Conservation (phyloP, 495 filamentous ascomycete genomes). For the Aspergillus affinis region DNA sequence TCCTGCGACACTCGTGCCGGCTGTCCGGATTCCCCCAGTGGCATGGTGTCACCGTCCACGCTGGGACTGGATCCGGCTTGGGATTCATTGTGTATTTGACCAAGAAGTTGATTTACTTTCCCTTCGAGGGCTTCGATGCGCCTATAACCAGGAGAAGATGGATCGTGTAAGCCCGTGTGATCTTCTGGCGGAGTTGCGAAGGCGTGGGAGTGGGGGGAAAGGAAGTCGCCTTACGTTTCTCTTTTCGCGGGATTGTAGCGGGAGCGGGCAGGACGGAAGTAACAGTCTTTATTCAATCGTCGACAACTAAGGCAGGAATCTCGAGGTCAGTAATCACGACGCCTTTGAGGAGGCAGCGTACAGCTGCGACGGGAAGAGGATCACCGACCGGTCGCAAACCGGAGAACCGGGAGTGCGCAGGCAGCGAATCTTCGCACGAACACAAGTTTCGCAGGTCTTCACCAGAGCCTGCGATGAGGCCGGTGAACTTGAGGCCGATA, state of each 20-base stretch:
- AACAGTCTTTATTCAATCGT: conserved; percentile 19
- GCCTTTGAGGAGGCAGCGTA: not conserved
- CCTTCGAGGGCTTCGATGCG: conserved; percentile 16
- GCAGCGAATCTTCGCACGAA: conserved; percentile 23
- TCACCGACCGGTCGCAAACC: conserved; percentile 16
- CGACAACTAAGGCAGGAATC: conserved; percentile 9
- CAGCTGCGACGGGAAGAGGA: not conserved
- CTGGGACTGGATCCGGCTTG: not conserved
- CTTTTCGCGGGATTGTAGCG: not conserved
- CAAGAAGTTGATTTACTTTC: conserved; percentile 19
- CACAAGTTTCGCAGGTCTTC: conserved; percentile 27
- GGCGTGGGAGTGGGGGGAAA: not conserved
- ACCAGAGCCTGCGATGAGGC: not conserved
- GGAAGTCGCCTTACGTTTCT: not conserved
- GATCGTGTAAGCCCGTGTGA: not conserved
- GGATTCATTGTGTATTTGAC: not conserved
- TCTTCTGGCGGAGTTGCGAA: not conserved
- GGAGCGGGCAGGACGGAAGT: conserved; percentile 11
- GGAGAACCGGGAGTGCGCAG: conserved; percentile 6
- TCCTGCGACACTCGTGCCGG: conserved; percentile 8
- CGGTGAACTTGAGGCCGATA: not conserved
- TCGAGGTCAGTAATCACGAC: not conserved
- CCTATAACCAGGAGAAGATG: not conserved
- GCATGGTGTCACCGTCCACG: not conserved
- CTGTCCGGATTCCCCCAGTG: not conserved